Base-by-base conservation (phyloP, 176 grass and related monocot genomes). In the Cenchrus americanus region DNA sequence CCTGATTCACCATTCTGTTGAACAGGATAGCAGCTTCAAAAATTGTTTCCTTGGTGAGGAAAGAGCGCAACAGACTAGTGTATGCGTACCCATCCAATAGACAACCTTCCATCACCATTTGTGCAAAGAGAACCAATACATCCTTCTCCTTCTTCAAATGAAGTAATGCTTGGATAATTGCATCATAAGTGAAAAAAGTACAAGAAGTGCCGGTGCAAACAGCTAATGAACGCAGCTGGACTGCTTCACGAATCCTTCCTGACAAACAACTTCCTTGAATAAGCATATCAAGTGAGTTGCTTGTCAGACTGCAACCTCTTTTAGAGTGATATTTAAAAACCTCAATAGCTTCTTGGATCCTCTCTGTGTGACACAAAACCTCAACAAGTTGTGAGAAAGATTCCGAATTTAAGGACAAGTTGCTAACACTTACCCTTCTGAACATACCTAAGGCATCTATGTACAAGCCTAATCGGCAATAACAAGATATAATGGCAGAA, bases 401-500 rank as follows among this genome's bases (percentile, higher is more conserved):
- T 24, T 93, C 82, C 13, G 88, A 90, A 52, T 93, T 87, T 50
- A 90, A 66, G 51, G 69, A 83, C 68, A 88, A 27, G 69, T 90
- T 85, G 52, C 72, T 79, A 66, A 88, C 58, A 15, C 82, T 73
- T 62, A 76, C 55, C 54, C 47, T 73, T 86, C 82, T 88, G 59
- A 86, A 88, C 62, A 90, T 62, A 55, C 48, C 42, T 66, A 93
- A 76, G 71, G 85, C 88, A 83, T 85, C 77, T 26, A 78, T 83
- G 62, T 82, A 69, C n/a, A 50, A 62, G 0, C 85, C 85, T 49
- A 90, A 69, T 63, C 10, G 69, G 66, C 87, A 93, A 66, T 93
- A 93, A 84, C 85, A 89, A 85, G 84, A 90, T 74, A 90, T 80
- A 87, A 90, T 40, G 57, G 84, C 69, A 78, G 91, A 93, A 82